Evolutionary conservation across 2,329 filamentous ascomycete species (phyloP).

Genomic region (Beauveria sp.): DNA sequence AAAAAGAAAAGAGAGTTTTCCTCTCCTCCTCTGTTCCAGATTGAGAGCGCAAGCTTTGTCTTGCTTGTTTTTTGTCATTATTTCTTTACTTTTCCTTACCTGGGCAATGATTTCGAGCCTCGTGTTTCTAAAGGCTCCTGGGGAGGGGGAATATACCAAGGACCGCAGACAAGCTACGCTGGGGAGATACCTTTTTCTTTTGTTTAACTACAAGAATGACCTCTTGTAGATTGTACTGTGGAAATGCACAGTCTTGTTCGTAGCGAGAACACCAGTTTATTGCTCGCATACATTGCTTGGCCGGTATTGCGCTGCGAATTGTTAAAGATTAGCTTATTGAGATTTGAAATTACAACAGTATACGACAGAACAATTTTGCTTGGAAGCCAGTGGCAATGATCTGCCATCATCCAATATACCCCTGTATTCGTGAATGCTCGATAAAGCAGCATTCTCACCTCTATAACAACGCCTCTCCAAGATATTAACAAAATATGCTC

Average conservation of each 20-base stretch:
- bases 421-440: not conserved
- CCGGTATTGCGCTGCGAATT: not conserved
- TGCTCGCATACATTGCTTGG: not conserved
- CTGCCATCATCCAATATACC: not conserved
- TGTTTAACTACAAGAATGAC: not conserved
- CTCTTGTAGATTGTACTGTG: not conserved
- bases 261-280: not conserved
- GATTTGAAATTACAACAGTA: not conserved
- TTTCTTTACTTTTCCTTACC: not conserved
- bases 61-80: not conserved
- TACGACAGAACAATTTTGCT: not conserved
- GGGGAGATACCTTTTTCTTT: not conserved
- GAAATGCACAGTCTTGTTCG: not conserved
- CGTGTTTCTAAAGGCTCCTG: not conserved
- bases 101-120: not conserved
- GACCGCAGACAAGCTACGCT: not conserved
- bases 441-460: not conserved
- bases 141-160: not conserved
- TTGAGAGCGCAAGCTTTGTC: not conserved
- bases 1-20: no score
- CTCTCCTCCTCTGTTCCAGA: not conserved
- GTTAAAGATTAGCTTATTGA: not conserved
- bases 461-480: not conserved
- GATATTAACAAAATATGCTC: constrained; percentile 5
- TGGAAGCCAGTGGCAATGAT: no score